Percentiles rank a stretch among this genome's conserved stretches.
Evolutionary conservation across 768 basidiomycete species (phyloP).

Genomic region (Boletus pseudopeckii): DNA sequence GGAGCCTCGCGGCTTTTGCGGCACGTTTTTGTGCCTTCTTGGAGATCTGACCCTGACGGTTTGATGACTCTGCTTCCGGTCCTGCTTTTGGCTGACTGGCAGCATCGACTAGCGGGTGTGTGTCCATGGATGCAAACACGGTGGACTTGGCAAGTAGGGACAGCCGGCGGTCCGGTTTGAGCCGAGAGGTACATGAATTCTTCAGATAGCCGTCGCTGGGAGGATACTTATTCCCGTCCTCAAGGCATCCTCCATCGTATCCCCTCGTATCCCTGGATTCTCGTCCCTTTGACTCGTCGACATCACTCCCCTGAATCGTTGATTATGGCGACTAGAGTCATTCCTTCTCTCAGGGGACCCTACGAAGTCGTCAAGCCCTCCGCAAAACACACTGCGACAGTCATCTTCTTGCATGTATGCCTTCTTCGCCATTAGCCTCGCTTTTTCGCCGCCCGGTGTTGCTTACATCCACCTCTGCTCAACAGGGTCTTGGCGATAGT

Average conservation of each 20-base stretch:
- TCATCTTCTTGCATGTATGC: constrained; percentile 87
- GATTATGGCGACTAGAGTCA: constrained; percentile 19
- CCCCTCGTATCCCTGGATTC: neutral
- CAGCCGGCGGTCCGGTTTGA: constrained; percentile 20
- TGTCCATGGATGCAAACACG: constrained; percentile 17
- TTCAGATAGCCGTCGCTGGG: neutral
- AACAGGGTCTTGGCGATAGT: constrained; percentile 71
- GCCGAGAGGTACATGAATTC: constrained; percentile 13
- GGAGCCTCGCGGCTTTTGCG: constrained; percentile 64
- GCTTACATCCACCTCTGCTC: constrained; percentile 3
- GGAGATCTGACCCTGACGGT: constrained; percentile 43
- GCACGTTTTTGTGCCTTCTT: constrained; percentile 79
- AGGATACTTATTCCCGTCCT: neutral
- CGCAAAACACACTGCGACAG: constrained; percentile 74
- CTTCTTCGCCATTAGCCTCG: neutral
- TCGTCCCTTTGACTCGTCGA: neutral
- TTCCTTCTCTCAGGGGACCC: constrained; percentile 21
- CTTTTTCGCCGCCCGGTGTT: constrained; percentile 2
- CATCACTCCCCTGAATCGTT: neutral
- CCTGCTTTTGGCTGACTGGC: constrained; percentile 13
- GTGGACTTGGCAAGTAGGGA: constrained; percentile 1
- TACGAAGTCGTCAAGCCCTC: constrained; percentile 52
- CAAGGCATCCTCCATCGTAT: neutral
- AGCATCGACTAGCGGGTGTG: constrained; percentile 6
- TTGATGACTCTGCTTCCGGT: constrained; percentile 12